phyloP scores from a whole-genome alignment of 371 early-diverging fungal species.

The Agmasoma carcini region DNA sequence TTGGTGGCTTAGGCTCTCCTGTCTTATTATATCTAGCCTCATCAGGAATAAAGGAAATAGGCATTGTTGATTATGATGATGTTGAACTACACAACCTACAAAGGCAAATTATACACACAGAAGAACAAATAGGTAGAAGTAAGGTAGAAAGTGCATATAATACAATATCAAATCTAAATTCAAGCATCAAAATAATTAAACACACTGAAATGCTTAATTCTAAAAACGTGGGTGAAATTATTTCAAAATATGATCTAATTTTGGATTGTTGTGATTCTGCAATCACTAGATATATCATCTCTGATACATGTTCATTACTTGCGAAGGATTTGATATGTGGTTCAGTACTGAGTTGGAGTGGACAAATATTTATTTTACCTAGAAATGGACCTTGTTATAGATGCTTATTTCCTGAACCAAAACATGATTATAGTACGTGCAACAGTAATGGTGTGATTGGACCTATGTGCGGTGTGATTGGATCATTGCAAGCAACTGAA shows the following conservation, averaged over 20 bases:
- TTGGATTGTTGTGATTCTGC: conserved; percentile 87
- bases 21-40: conserved; percentile 72
- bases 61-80: conserved; percentile 78
- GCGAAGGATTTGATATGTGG: conserved; percentile 76
- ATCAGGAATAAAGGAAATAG: conserved; percentile 72
- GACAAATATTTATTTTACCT: conserved; percentile 62
- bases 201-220: conserved; percentile 15
- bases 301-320: conserved; percentile 70
- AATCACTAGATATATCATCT: conserved; percentile 80
- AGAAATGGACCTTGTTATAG: conserved; percentile 87
- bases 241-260: conserved; percentile 68
- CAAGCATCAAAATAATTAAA: conserved; percentile 9
- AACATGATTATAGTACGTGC: conserved; percentile 71
- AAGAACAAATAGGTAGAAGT: conserved; percentile 58
- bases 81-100: conserved; percentile 86
- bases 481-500: conserved; percentile 78
- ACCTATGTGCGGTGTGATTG: conserved; percentile 69
- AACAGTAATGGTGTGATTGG: conserved; percentile 92
- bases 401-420: conserved; percentile 69
- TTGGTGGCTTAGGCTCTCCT: conserved; percentile 87
- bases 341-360: conserved; percentile 77
- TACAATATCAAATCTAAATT: conserved; percentile 49
- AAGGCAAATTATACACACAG: conserved; percentile 77
- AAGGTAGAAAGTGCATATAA: conserved; percentile 67
- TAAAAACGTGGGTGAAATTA: conserved; percentile 20